Percentiles rank a stretch among this genome's conserved stretches.
These are phyloP conservation scores for Syncephalastrum monosporum DNA, from an alignment of 371 early-diverging fungal species.

Conservation along the genomic window DNA sequence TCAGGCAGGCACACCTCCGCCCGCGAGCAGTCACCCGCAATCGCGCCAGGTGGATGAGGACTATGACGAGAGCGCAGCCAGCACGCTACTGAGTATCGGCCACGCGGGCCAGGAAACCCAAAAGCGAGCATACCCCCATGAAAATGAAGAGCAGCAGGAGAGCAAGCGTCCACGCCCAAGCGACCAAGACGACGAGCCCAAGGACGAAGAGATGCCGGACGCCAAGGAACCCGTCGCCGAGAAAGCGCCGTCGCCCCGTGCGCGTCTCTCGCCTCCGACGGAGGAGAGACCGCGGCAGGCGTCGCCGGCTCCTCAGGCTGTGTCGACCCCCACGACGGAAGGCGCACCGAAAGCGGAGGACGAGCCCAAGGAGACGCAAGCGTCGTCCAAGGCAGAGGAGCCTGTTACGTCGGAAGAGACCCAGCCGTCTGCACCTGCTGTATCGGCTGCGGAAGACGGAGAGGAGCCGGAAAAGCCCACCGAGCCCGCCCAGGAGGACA, in stretches of 20 bases:
- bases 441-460: background rate
- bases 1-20: conserved; percentile 1
- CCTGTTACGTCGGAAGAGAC: background rate
- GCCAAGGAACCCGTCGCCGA: background rate
- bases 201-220: background rate
- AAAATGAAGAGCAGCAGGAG: conserved; percentile 7
- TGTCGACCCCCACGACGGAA: too few relatives aligned
- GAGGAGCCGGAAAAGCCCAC: background rate
- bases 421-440: too few relatives aligned
- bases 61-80: conserved; percentile 24
- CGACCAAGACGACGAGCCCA: conserved; percentile 4
- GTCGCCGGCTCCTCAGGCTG: background rate
- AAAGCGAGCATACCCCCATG: conserved; percentile 15
- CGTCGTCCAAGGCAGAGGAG: background rate
- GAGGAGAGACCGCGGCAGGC: background rate
- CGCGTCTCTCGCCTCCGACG: background rate
- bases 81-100: conserved; percentile 22
- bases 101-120: conserved; percentile 8
- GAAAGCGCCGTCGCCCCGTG: background rate
- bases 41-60: conserved; percentile 16
- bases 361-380: background rate
- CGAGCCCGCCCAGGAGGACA: background rate
- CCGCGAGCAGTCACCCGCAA: background rate
- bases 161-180: conserved; percentile 9
- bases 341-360: background rate